Conservation (phyloP, 75 land plant species). For the Isoetes taiwanensis region DNA sequence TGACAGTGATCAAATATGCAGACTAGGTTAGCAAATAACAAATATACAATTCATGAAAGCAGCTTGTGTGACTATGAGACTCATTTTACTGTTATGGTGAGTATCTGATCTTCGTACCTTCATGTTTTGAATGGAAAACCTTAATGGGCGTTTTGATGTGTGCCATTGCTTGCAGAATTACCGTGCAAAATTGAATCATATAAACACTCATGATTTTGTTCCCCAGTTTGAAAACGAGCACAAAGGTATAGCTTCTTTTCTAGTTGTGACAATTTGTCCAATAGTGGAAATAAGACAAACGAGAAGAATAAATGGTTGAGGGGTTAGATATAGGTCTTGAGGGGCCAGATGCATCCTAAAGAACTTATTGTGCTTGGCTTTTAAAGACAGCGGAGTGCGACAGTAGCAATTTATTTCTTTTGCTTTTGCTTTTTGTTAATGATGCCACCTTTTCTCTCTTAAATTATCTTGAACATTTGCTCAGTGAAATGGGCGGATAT, state of each 20-base stretch:
- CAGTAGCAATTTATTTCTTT: neutral
- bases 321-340: too few relatives aligned
- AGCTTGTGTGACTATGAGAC: slow-evolving; percentile 89
- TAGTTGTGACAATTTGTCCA: neutral
- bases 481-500: slow-evolving; percentile 85
- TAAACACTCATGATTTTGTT: slow-evolving; percentile 65
- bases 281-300: neutral
- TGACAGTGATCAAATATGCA: too few relatives aligned
- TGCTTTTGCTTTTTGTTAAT: neutral
- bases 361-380: neutral
- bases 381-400: neutral
- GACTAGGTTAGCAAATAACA: slow-evolving; percentile 74
- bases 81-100: slow-evolving; percentile 97
- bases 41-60: slow-evolving; percentile 54
- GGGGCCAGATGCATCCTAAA: too few relatives aligned
- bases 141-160: neutral
- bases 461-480: slow-evolving; percentile 15
- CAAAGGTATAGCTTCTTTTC: slow-evolving; percentile 35
- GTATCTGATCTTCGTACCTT: slow-evolving; percentile 3
- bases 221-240: slow-evolving; percentile 81
- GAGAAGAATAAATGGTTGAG: too few relatives aligned
- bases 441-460: neutral
- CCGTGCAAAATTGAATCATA: slow-evolving; percentile 56
- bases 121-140: neutral
- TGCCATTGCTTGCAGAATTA: slow-evolving; percentile 56